Percentiles rank a stretch among this genome's conserved stretches.
phyloP scores from a whole-genome alignment of 2,329 filamentous ascomycete species.

The Aspergillus caelatus region DNA sequence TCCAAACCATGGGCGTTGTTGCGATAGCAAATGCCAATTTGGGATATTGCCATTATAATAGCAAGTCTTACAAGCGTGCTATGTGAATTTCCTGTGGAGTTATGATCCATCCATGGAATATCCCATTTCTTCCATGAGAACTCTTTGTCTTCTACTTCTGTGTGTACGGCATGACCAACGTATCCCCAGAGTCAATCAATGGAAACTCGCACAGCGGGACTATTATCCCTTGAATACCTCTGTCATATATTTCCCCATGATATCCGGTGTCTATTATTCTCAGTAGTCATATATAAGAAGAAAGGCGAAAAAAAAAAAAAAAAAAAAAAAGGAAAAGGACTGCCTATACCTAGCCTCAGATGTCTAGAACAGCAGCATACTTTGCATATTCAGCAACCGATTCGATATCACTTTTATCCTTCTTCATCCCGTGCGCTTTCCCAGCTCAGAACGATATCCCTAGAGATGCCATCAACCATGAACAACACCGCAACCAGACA shows the following conservation, averaged over 20 bases:
- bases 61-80: neutral
- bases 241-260: neutral
- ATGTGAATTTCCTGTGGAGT: too few species aligned
- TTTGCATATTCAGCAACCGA: neutral
- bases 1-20: neutral
- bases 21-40: neutral
- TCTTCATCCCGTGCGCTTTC: neutral
- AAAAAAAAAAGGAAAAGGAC: neutral
- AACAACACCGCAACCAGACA: neutral
- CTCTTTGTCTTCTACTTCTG: neutral
- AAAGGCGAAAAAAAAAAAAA: too few species aligned
- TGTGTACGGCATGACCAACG: neutral
- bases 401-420: neutral
- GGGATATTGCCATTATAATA: neutral
- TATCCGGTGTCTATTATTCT: neutral
- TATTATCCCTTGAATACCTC: neutral
- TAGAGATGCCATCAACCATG: neutral
- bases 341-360: too few species aligned
- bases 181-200: neutral
- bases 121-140: neutral
- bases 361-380: neutral
- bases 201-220: rapidly evolving
- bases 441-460: neutral
- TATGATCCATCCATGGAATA: neutral
- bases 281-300: neutral